Evolutionary conservation across 495 filamentous ascomycete genomes (phyloP), one percentile per base, ranked within the genome.

Genomic region (Aspergillus mulundensis): DNA sequence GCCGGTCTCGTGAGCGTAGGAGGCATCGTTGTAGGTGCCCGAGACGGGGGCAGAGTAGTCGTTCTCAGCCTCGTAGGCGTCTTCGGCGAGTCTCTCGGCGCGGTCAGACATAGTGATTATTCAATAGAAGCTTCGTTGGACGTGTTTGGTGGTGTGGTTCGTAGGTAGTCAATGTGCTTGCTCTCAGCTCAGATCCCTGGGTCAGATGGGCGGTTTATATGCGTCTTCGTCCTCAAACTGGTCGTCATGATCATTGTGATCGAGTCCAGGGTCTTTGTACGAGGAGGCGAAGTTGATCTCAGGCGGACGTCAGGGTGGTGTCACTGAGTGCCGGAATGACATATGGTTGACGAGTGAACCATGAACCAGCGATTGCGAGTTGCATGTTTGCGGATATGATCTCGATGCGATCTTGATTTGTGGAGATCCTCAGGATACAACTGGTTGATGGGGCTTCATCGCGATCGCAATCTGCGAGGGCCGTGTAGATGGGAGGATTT

Each of bases 41-140:
- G 63, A 51, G 12, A 69, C 54, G 14, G 65, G 66, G 1, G 32
- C 32, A 15, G 63, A 61, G 8, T 24, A 0, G 50, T 71, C 69
- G 40, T 64, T 69, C 38, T 65, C 53, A 11, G 28, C 46, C 54
- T 71, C 67, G 59, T 68, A 69, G 40, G 1, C 1, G 50, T 69
- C 69, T 41, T 71, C 69, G 23, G 59, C 66, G 46, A 62, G 55
- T 59, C 65, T 56, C 58, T 71, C 62, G n/a, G 23, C 21, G 39
- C 19, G 58, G 57, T 55, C 65, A 14, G 63, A 60, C 65, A 66
- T 69, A 4, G 14, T 40, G 38, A 18, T 40, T 40, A 8, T 36
- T 36, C 12, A 8, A 28, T 28, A 8, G 34, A n/a, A 36, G 34
- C 14, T 36, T 36, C 14, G 4, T 40, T 40, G 38, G 5, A 16